Base-by-base conservation (phyloP, 1,284 basidiomycete species). In the Leccinum cinnamomeum region DNA sequence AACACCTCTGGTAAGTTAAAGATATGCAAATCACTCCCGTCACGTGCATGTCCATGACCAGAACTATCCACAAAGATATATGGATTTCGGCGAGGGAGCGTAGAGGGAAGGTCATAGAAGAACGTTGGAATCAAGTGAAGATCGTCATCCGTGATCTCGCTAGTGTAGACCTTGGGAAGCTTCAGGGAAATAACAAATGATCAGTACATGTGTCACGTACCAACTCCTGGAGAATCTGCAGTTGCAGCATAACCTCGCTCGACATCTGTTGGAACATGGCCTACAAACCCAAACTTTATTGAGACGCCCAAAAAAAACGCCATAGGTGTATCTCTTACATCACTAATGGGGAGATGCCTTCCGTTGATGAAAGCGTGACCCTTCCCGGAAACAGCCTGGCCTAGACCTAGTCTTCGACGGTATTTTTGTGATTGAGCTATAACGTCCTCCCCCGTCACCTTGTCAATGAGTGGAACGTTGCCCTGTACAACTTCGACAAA, bases 351-450 rank as follows among this genome's bases (percentile, higher is more conserved):
- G 35, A 89, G 82, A 71, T 92, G 84, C 69, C 90, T 94, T 14
- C 97, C 97, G 70, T 98, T 98, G 69, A 98, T 80, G 73, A 98
- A 97, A 25, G 80, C 84, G 72, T 91, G 87, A 3, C 90, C 90
- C 7, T 73, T 74, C 1, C 78, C 72, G 4, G 58, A 7, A 30
- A 56, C 28, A 7, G 59, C 59, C 6, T 56, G 65, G 23, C 39
- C 25, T 3, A 81, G 74, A 20, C 82, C 83, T 35, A 93, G 69
- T 16, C 91, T 79, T 53, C 79, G 76, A 2, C 78, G 71, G 67
- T 92, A 93, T 7, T 68, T 70, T 28, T 73, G 71, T 4, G 83
- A 79, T 59, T 79, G 82, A 23, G 80, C 76, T 1, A 87, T 58
- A 37, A 77, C 60, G 25, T 66, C 68, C 18, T 72, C 68, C 23